Evolutionary conservation across 768 basidiomycete species (phyloP), one percentile per base, ranked within the genome.

Genomic region (Xanthoconium purpureum): DNA sequence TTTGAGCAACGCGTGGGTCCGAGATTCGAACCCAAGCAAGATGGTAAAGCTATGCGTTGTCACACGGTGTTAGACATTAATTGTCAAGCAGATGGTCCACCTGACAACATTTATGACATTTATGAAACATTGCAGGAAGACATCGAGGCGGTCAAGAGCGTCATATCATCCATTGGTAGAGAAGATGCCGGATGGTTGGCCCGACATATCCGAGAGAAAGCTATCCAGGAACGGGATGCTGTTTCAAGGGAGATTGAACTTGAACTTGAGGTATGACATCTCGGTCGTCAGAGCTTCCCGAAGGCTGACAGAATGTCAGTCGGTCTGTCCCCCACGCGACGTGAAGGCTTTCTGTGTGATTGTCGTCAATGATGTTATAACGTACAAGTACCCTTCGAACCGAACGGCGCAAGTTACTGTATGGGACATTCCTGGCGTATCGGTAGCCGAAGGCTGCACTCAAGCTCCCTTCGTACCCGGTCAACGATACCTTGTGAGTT

Each of bases 291-390:
- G 47, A 10, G 46, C 20, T 46, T 9, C 24, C 24, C 48, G 13
- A 44, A 45, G 36, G 52, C 51, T 49, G n/a, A 69, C 45, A 20
- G 18, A 7, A 39, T 29, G 59, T 28, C 65, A 87, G 85, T 72
- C 69, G 17, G 66, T 73, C 32, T 94, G 85, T 63, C 93, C 94
- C 5, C 78, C 84, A 3, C 84, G 94, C 7, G 73, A 89, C 24
- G 85, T 93, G 13, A 82, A 85, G 40, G 83, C 78, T 50, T 94
- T 96, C 73, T 78, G 91, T 42, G 83, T 95, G 6, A 66, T 94
- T 15, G 75, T 84, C 14, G 78, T 87, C 15, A 74, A 81, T 60
- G 94, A 90, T 65, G 80, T 83, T 17, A 76, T 77, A 36, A 85
- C 83, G 29, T 61, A 66, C 1, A 77, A 79, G 57, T 75, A 79